These are phyloP conservation scores for Metschnikowia anglica DNA, from an alignment of 805 yeast species.

Conservation along the genomic window DNA sequence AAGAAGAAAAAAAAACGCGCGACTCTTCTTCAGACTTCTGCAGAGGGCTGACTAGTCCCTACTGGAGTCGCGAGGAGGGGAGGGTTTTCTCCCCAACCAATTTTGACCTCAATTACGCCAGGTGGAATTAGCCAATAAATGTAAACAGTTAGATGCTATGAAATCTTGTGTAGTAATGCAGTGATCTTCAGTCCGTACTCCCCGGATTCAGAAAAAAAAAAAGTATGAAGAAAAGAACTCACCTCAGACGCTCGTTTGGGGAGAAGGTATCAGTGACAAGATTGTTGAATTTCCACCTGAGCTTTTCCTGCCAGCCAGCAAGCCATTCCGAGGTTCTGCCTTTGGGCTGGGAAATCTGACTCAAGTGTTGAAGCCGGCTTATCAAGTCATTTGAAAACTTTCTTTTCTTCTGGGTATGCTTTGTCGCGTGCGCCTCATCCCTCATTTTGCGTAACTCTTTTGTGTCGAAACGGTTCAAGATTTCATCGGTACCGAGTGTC, in stretches of 20 bases:
- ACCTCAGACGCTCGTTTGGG: background rate
- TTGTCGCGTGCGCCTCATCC: background rate
- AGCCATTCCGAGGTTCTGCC: slow-evolving; percentile 14
- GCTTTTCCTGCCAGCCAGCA: slow-evolving; percentile 9
- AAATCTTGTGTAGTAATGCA: too few species aligned
- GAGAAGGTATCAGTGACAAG: slow-evolving; percentile 4
- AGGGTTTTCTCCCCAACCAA: too few species aligned
- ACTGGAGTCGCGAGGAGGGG: too few species aligned
- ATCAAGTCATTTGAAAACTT: slow-evolving; percentile 29
- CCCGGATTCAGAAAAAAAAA: too few species aligned
- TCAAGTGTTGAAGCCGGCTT: slow-evolving; percentile 20
- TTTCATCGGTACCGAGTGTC: background rate
- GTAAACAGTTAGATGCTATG: too few species aligned
- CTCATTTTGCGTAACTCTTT: background rate
- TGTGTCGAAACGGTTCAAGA: background rate
- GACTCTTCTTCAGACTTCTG: background rate
- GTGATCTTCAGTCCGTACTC: too few species aligned
- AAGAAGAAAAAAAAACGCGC: background rate
- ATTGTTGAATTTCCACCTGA: slow-evolving; percentile 10
- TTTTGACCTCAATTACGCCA: too few species aligned
- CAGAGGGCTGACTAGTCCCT: too few species aligned
- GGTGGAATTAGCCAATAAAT: too few species aligned
- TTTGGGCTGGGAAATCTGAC: slow-evolving; percentile 17
- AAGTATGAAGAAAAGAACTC: too few species aligned
- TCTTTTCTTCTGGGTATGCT: background rate